Base-by-base conservation (phyloP, 306 rosid species). In the Hippophae rhamnoides region DNA sequence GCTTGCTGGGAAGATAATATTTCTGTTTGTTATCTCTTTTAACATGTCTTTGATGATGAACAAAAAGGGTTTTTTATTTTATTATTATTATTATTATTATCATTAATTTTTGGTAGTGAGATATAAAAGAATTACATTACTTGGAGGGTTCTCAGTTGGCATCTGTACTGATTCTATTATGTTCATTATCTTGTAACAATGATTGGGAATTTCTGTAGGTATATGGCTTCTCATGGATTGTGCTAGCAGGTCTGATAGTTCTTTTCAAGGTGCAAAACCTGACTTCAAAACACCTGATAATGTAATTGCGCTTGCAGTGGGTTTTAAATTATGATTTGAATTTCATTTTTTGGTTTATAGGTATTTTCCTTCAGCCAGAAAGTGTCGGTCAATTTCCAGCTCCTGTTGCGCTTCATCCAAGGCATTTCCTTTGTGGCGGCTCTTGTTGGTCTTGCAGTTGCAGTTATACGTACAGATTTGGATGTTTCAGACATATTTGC, bases 321-420 rank as follows among this genome's bases (percentile, higher is more conserved):
- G 23, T 18, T 18, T 18, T 18, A 18, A 18, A 18, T 18, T 18
- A 18, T 18, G 23, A 18, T 18, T 18, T 18, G 23, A 18, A 18
- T 18, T 18, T 18, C 23, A 18, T 18, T 18, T 18, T 66, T 69
- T 58, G 57, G 63, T 70, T 76, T 23, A 51, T 68, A 92, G 98
- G 87, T 92, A 56, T 85, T 92, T 80, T 81, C 95, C 61, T 87
- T 92, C 70, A 92, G 96, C 83, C 93, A 92, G 89, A 92, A 87
- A 78, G 68, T 83, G 67, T 83, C 96, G 0, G 98, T 85, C 43
- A 83, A 92, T 76, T 92, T 88, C 82, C 98, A 88, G 84, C 95
- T 92, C 52, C 45, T 80, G 65, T 62, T 85, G 83, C 98, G 98
- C 47, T 85, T 92, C 73, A 69, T 87, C 72, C 98, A 88, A 88